Conservation (phyloP, 495 filamentous ascomycete species). For the Aeminium ludgeri region DNA sequence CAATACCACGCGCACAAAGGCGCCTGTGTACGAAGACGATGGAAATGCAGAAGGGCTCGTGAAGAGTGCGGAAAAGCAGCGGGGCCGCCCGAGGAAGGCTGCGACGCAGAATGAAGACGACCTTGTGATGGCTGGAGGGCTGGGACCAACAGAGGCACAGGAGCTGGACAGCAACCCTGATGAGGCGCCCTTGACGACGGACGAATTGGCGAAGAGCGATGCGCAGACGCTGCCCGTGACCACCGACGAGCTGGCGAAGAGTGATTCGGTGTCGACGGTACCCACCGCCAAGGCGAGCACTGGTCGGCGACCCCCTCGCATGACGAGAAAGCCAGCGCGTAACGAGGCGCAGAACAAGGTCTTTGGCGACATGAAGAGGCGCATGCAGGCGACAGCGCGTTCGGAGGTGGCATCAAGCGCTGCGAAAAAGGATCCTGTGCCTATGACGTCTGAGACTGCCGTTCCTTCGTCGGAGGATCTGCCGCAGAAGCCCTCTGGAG, state of each 20-base stretch:
- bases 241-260: constrained; percentile 8
- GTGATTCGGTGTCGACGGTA: constrained; percentile 1
- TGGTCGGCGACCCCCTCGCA: constrained; percentile 5
- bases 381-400: constrained; percentile 12
- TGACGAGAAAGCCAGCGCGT: constrained; percentile 5
- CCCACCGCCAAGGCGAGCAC: constrained; percentile 1
- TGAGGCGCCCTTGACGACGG: constrained; percentile 1
- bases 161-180: background rate
- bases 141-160: constrained; percentile 1
- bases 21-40: constrained; percentile 6
- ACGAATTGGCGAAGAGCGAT: constrained; percentile 4
- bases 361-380: constrained; percentile 4
- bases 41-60: constrained; percentile 8
- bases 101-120: background rate
- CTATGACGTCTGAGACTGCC: background rate
- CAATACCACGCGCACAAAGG: constrained; percentile 11
- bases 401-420: background rate
- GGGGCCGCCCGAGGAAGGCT: constrained; percentile 4
- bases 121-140: constrained; percentile 10
- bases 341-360: constrained; percentile 7
- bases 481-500: background rate
- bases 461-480: constrained; percentile 2
- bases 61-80: constrained; percentile 2
- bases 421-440: background rate
- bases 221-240: background rate